Percentiles rank a stretch among this genome's conserved stretches.
Evolutionary conservation across 139 green algal species (phyloP).

Genomic region (Spirogloea muscicola): DNA sequence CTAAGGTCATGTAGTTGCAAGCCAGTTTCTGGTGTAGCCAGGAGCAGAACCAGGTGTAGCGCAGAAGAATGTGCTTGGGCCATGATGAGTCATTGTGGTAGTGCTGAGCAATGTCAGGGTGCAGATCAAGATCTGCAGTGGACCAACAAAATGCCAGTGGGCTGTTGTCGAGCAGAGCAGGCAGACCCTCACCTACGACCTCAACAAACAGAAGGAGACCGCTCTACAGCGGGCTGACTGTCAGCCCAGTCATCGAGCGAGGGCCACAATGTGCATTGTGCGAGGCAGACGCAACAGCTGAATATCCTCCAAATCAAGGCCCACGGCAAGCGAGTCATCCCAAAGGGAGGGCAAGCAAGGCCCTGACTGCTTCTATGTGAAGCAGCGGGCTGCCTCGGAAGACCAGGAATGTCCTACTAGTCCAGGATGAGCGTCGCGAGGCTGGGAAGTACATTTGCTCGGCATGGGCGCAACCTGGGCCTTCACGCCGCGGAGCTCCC

Average conservation of each 20-base stretch:
- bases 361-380: background rate
- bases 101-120: conserved; percentile 2
- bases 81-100: conserved; percentile 25
- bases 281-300: background rate
- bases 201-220: background rate
- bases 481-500: conserved; percentile 11
- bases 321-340: background rate
- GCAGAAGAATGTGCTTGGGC: conserved; percentile 31
- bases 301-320: no score
- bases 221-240: background rate
- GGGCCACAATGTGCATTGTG: background rate
- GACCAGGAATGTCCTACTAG: background rate
- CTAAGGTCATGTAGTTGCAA: no score
- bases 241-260: background rate
- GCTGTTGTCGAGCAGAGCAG: background rate
- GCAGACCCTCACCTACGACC: background rate
- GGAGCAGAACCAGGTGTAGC: conserved; percentile 36
- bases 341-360: background rate
- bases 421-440: no score
- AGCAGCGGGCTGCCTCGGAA: conserved; percentile 4
- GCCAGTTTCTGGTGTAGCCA: no score
- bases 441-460: conserved; percentile 12
- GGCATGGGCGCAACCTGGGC: conserved; percentile 15
- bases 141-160: background rate
- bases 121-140: conserved; percentile 21